Evolutionary conservation across 1,139 yeast genomes (phyloP).

Genomic region (Spencermartinsiella ligniputridi): DNA sequence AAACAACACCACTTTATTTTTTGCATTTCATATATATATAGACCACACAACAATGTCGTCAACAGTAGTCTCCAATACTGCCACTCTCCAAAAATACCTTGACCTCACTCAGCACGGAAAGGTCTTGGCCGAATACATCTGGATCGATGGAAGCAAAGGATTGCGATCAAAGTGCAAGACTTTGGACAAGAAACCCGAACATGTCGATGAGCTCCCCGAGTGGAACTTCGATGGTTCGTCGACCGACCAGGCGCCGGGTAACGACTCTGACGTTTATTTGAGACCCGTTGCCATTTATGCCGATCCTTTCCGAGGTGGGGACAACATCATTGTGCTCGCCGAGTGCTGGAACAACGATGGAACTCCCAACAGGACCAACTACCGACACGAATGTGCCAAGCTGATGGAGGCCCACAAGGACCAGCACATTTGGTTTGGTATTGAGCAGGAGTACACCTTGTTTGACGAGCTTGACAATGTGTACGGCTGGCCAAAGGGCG

Average conservation of each 20-base stretch:
- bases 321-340: slow-evolving; percentile 87
- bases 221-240: slow-evolving; percentile 99
- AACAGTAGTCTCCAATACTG: slow-evolving; percentile 29
- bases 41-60: slow-evolving; percentile 18
- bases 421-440: slow-evolving; percentile 93
- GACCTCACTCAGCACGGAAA: slow-evolving; percentile 82
- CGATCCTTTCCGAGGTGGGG: slow-evolving; percentile 98
- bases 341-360: slow-evolving; percentile 99
- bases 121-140: slow-evolving; percentile 91
- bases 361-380: slow-evolving; percentile 97
- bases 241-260: slow-evolving; percentile 98
- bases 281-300: slow-evolving; percentile 92
- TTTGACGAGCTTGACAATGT: slow-evolving; percentile 86
- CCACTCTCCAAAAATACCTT: slow-evolving; percentile 65
- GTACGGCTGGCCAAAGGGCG: slow-evolving; percentile 99
- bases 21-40: not conserved
- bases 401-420: slow-evolving; percentile 88
- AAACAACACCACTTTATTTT: too few relatives aligned
- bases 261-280: slow-evolving; percentile 89
- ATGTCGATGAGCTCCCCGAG: slow-evolving; percentile 87
- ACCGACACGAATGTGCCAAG: slow-evolving; percentile 96
- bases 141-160: slow-evolving; percentile 94
- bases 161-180: slow-evolving; percentile 95
- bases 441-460: slow-evolving; percentile 97
- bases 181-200: slow-evolving; percentile 58